Conservation (phyloP, 148 eudicot species). For the Fagopyrum tataricum region DNA sequence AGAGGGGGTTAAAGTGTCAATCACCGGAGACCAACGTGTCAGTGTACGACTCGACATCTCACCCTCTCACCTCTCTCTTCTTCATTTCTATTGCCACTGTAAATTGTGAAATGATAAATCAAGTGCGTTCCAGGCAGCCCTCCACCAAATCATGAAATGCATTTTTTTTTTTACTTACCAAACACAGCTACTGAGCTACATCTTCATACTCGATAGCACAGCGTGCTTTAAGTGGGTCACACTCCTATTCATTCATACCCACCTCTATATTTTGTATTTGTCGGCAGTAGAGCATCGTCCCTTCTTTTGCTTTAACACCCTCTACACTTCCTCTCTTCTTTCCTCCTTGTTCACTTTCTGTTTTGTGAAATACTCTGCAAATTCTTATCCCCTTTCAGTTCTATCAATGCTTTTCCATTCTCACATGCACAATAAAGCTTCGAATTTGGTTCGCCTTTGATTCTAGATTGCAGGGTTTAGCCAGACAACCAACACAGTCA, state of each 20-base stretch:
- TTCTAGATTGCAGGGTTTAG: not conserved
- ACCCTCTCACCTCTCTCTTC: not conserved
- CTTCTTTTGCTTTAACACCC: not conserved
- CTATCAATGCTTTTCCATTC: too few relatives aligned
- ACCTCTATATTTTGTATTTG: not conserved
- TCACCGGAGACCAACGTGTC: conserved; percentile 11
- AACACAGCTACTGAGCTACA: not conserved
- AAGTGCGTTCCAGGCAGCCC: too few relatives aligned
- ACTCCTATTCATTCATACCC: not conserved
- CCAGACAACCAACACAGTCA: not conserved
- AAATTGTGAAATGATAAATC: too few relatives aligned
- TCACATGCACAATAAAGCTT: too few relatives aligned
- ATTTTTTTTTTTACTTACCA: not conserved
- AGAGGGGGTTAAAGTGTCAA: not conserved
- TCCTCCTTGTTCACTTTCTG: not conserved
- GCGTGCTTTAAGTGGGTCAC: not conserved
- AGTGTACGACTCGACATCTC: conserved; percentile 5
- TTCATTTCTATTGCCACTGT: not conserved
- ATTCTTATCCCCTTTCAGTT: too few relatives aligned
- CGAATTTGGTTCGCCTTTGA: too few relatives aligned
- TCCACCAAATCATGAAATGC: too few relatives aligned
- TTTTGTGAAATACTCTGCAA: too few relatives aligned
- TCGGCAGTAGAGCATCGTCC: not conserved
- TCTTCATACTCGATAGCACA: too few relatives aligned
- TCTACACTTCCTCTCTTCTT: not conserved